phyloP scores from a whole-genome alignment of 306 rosid genomes.

The Rubus idaeus region DNA sequence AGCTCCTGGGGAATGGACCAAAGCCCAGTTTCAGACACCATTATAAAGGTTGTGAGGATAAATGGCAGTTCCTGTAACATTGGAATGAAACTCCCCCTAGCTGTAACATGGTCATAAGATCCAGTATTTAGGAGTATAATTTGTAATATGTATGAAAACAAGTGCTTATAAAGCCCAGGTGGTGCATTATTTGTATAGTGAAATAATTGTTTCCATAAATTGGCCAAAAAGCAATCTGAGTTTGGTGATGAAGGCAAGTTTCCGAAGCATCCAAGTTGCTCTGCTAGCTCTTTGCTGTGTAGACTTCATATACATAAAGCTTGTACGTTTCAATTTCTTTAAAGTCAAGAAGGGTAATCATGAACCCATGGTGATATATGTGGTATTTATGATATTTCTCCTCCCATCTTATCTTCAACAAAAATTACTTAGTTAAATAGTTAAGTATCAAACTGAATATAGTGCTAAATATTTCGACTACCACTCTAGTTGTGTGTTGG shows the following conservation, averaged over 20 bases:
- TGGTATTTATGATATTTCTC: too few relatives aligned
- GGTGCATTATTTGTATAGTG: not conserved
- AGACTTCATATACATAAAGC: not conserved
- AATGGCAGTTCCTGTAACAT: conserved; percentile 48
- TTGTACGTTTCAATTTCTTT: not conserved
- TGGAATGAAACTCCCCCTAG: not conserved
- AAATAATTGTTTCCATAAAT: not conserved
- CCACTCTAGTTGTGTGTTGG: too few relatives aligned
- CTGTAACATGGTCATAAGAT: not conserved
- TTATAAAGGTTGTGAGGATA: conserved; percentile 51
- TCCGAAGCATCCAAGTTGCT: not conserved
- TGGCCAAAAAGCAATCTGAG: not conserved
- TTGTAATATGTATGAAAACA: conserved; percentile 9
- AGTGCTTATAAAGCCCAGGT: not conserved
- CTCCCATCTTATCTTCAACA: too few relatives aligned
- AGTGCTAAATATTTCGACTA: too few relatives aligned
- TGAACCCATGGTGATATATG: too few relatives aligned
- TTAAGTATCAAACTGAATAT: too few relatives aligned
- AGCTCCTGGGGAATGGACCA: conserved; percentile 48
- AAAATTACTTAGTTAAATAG: too few relatives aligned
- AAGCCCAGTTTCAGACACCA: conserved; percentile 60
- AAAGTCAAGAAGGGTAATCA: not conserved
- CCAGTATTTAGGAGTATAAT: not conserved
- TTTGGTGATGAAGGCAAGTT: conserved; percentile 1
- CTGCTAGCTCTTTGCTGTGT: not conserved